Evolutionary conservation across 2,329 filamentous ascomycete genomes (phyloP).

Genomic region (Ophiosphaerella narmari): DNA sequence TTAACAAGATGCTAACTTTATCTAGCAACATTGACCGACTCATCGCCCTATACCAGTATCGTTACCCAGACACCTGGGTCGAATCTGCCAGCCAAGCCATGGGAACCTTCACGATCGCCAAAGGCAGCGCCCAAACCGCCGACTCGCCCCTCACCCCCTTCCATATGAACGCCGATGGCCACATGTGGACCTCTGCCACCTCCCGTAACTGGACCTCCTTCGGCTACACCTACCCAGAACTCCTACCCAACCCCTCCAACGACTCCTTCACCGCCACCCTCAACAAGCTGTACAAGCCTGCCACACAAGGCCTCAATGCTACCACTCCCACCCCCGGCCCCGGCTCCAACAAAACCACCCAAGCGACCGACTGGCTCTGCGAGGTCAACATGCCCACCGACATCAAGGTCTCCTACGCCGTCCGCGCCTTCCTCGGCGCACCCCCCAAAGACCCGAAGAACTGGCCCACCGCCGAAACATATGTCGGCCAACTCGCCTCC

Average conservation of each 20-base stretch:
- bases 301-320: conserved; percentile 29
- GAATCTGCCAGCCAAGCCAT: conserved; percentile 26
- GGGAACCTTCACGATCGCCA: conserved; percentile 26
- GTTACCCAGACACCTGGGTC: conserved; percentile 41
- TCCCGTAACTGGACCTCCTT: conserved; percentile 36
- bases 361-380: conserved; percentile 35
- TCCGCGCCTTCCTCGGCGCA: conserved; percentile 38
- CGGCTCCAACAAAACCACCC: conserved; percentile 11
- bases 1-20: conserved; percentile 2
- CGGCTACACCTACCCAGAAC: conserved; percentile 42
- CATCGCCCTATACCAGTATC: conserved; percentile 31
- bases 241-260: conserved; percentile 30
- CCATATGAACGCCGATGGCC: conserved; percentile 38
- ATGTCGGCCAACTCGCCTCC: conserved; percentile 48
- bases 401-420: conserved; percentile 38
- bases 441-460: conserved; percentile 28
- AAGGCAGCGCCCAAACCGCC: conserved; percentile 23
- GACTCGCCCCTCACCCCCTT: conserved; percentile 33
- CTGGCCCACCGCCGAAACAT: conserved; percentile 47
- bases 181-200: conserved; percentile 36
- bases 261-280: conserved; percentile 31
- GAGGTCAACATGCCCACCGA: conserved; percentile 40
- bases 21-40: conserved; percentile 32
- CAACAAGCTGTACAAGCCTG: conserved; percentile 34
- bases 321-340: conserved; percentile 8